Conservation (phyloP, 805 yeast genomes). For the Sugiyamaella marilandica region DNA sequence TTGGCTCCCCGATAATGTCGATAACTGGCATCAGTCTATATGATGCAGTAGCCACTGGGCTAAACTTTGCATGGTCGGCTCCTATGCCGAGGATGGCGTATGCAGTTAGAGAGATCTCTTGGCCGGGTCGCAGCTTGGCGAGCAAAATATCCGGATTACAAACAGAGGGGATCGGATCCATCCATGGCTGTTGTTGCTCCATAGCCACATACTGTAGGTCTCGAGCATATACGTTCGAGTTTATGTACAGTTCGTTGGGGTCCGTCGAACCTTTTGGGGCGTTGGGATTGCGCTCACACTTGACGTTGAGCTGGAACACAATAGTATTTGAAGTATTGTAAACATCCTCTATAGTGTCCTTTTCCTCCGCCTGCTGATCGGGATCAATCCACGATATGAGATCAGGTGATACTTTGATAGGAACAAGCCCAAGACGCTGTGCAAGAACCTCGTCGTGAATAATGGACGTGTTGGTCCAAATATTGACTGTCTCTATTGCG, state of each 20-base stretch:
- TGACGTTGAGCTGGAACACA: slow-evolving; percentile 72
- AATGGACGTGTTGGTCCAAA: slow-evolving; percentile 92
- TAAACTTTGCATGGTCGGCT: slow-evolving; percentile 93
- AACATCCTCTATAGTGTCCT: slow-evolving; percentile 18
- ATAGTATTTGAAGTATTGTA: slow-evolving; percentile 87
- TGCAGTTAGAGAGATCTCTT: slow-evolving; percentile 84
- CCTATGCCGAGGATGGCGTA: slow-evolving; percentile 92
- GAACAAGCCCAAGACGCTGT: slow-evolving; percentile 89
- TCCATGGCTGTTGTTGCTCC: slow-evolving; percentile 73
- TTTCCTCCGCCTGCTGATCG: slow-evolving; percentile 13
- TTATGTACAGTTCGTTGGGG: slow-evolving; percentile 78
- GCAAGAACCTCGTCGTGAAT: slow-evolving; percentile 97
- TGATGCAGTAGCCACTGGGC: slow-evolving; percentile 96
- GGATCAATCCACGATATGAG: slow-evolving; percentile 64
- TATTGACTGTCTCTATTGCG: slow-evolving; percentile 87
- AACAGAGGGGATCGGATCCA: slow-evolving; percentile 50
- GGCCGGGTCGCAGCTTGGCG: slow-evolving; percentile 95
- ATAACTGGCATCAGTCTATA: slow-evolving; percentile 89
- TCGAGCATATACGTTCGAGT: slow-evolving; percentile 81
- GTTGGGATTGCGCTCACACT: slow-evolving; percentile 80
- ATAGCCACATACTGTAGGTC: slow-evolving; percentile 89
- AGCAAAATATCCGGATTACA: slow-evolving; percentile 84
- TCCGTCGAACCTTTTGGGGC: slow-evolving; percentile 74
- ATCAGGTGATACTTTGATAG: slow-evolving; percentile 90
- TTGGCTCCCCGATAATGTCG: slow-evolving; percentile 61